Percentiles rank a stretch among this genome's conserved stretches.
Evolutionary conservation across 495 filamentous ascomycete species (phyloP).

Genomic region (Penicillium dipodomyicola): DNA sequence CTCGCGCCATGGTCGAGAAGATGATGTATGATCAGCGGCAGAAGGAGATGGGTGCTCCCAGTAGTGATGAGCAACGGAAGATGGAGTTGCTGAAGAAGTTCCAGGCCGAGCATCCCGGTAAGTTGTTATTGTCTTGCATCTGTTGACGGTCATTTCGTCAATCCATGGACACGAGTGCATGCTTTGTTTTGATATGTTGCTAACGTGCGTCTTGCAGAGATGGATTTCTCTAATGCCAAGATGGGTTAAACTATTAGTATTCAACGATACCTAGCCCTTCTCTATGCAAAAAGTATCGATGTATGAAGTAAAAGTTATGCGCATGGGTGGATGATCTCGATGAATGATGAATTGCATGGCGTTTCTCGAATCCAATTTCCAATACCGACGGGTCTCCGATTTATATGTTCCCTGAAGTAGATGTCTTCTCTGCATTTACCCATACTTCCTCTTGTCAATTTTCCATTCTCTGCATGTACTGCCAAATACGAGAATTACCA

Average conservation of each 20-base stretch:
- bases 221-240: constrained; percentile 51
- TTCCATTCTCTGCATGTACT: not conserved
- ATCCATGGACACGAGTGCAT: not conserved
- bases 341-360: constrained; percentile 22
- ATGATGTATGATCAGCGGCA: constrained; percentile 99
- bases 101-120: constrained; percentile 80
- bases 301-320: constrained; percentile 33
- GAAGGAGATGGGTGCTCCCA: constrained; percentile 87
- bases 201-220: constrained; percentile 34
- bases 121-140: constrained; percentile 18
- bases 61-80: constrained; percentile 91
- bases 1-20: constrained; percentile 98
- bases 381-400: not conserved
- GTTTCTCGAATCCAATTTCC: not conserved
- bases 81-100: constrained; percentile 89
- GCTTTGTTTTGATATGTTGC: constrained; percentile 5
- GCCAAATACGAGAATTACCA: constrained; percentile 23
- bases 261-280: not conserved
- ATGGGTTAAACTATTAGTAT: constrained; percentile 30
- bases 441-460: not conserved
- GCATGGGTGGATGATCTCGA: constrained; percentile 12
- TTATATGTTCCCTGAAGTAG: not conserved
- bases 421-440: not conserved
- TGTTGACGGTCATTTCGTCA: not conserved
- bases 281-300: constrained; percentile 7